Conservation (phyloP, 129 eudicot species). For the Lactuca saligna region DNA sequence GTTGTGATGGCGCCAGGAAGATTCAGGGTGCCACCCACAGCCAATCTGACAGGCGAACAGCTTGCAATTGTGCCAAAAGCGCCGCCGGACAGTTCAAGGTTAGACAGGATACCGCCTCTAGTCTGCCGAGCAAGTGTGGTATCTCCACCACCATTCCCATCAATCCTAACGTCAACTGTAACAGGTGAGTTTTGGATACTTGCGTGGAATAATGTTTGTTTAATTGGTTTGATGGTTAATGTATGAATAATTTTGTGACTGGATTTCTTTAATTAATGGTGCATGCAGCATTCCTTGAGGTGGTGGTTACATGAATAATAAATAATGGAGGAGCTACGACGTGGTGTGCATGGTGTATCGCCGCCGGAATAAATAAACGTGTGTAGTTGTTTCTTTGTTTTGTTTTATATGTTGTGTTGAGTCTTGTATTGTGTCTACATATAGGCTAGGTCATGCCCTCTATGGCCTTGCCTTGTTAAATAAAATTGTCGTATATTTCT, state of each 20-base stretch:
- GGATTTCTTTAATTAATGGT: not conserved
- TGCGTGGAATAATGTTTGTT: not conserved
- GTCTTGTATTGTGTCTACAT: not conserved
- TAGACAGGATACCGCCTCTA: conserved; percentile 30
- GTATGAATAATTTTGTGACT: not conserved
- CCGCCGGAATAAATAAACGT: conserved; percentile 16
- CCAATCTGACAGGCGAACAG: conserved; percentile 42
- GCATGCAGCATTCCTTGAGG: conserved; percentile 34
- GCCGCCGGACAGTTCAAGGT: conserved; percentile 34
- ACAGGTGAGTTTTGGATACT: conserved; percentile 20
- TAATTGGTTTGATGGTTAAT: not conserved
- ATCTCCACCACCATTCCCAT: conserved; percentile 29
- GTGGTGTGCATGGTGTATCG: not conserved
- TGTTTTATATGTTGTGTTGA: not conserved
- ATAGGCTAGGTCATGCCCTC: not conserved
- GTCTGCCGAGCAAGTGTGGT: conserved; percentile 42
- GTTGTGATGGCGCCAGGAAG: conserved; percentile 48
- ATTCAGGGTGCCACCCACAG: conserved; percentile 17
- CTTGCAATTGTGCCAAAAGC: conserved; percentile 48
- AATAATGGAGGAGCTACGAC: conserved; percentile 14
- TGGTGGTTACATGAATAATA: conserved; percentile 9
- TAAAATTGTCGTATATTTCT: not conserved
- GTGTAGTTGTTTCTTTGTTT: conserved; percentile 5
- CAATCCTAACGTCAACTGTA: conserved; percentile 36
- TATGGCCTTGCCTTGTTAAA: not conserved